phyloP scores from a whole-genome alignment of 2,329 filamentous ascomycete genomes.

The Aspergillus sp. region DNA sequence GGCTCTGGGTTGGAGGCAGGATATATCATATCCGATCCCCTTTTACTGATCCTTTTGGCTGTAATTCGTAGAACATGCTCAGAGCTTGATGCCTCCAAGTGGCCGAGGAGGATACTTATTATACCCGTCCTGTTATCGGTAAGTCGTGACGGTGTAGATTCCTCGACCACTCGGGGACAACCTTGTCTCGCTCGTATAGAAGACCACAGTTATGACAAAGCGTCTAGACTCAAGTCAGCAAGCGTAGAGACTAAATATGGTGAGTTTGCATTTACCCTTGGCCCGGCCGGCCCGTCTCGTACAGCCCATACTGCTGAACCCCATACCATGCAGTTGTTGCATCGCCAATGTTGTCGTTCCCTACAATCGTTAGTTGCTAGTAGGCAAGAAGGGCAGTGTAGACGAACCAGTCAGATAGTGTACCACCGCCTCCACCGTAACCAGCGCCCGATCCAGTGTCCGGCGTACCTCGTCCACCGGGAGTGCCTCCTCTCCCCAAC shows the following conservation, averaged over 20 bases:
- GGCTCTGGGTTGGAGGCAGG: neutral
- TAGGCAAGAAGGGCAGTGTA: neutral
- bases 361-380: slow-evolving; percentile 32
- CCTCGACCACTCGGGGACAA: slow-evolving; percentile 74
- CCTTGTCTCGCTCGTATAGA: slow-evolving; percentile 82
- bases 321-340: slow-evolving; percentile 82
- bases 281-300: slow-evolving; percentile 80
- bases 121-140: slow-evolving; percentile 32
- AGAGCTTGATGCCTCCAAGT: neutral
- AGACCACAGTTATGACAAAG: slow-evolving; percentile 93
- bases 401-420: slow-evolving; percentile 63
- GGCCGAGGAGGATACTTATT: neutral
- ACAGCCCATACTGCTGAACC: slow-evolving; percentile 93
- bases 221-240: slow-evolving; percentile 54
- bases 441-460: slow-evolving; percentile 64
- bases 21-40: neutral
- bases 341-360: slow-evolving; percentile 83
- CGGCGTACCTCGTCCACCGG: slow-evolving; percentile 74
- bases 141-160: slow-evolving; percentile 60
- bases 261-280: slow-evolving; percentile 62
- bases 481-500: slow-evolving; percentile 65
- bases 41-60: neutral
- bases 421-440: slow-evolving; percentile 65
- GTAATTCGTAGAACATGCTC: neutral
- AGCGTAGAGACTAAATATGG: neutral